Evolutionary conservation across 495 filamentous ascomycete species (phyloP), one percentile per base, ranked within the genome.

Genomic region (Penicillium goetzii): DNA sequence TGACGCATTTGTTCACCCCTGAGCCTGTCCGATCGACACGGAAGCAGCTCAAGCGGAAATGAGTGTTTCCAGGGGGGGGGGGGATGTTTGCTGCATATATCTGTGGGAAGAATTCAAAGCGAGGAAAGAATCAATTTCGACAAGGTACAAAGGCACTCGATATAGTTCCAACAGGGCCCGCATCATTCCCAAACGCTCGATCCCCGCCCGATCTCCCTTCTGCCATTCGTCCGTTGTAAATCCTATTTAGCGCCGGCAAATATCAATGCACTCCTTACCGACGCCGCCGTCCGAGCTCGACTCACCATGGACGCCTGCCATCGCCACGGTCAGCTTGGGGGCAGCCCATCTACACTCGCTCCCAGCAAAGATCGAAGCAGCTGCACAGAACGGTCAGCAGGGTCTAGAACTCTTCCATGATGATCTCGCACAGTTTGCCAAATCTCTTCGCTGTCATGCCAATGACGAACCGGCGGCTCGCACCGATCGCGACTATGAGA

Each of bases 381-480:
- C 69, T 11, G 64, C 65, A n/a, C 23, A 41, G 8, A 60, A 65
- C 30, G 69, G 69, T 23, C 63, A 68, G 30, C 55, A 61, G 19
- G 72, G 65, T 8, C 56, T 74, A 6, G 72, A 74, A 38, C 65
- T 74, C 5, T 74, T 74, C 52, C 65, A 70, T 33, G 72, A 74
- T 53, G 72, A 74, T 60, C 52, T 74, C 6, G 69, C 65, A 8
- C 56, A 70, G 43, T 59, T 68, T 4, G 69, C 72, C 33, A 63
- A 71, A 26, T 63, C 54, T 0, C 59, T 72, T 1, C 60, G 66
- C 25, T 23, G 36, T 43, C 59, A 68, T 23, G 41, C 61, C 36
- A 15, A 2, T 33, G 50, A 52, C 7, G 25, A 28, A 17, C 5
- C 26, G 3, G 38, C 57, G 40, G 43, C 49, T 58, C 61, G 63